Base-by-base conservation (phyloP, 1,284 basidiomycete genomes). In the Apiotrichum brassicae region DNA sequence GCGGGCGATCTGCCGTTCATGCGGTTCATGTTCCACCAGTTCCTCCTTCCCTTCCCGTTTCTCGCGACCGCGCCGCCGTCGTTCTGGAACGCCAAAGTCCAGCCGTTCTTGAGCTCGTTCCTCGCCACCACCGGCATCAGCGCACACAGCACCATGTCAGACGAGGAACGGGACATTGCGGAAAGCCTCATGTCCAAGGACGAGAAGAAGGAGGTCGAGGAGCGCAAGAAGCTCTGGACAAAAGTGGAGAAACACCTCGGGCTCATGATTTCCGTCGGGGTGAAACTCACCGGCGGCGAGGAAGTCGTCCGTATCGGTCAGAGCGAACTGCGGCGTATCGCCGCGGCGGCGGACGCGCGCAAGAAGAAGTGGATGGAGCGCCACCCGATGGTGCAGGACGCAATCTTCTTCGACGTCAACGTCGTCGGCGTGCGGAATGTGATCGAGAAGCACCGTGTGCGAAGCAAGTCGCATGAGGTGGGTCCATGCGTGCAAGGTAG, bases 41-140 rank as follows among this genome's bases (percentile, higher is more conserved):
- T 90, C 67, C 78, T 95, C 53, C 78, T 95, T 49, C 86, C 90
- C 0, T 97, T 97, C 68, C 92, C 92, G 12, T 94, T 97, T 76
- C 82, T 97, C 66, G 81, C 83, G 40, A 76, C 84, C 1, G 89
- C 89, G 0, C 89, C 89, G 1, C 81, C 84, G 58, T 80, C 86
- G 59, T 95, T 97, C 74, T 97, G 92, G 75, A 83, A 86, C 1
- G 82, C 84, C 56, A 97, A 97, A 71, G 80, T 97, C 1, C 92
- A 95, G 74, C 91, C 92, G 0, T 95, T 95, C 71, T 78, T 91
- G 49, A 82, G 83, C 20, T 87, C 85, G 28, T 79, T 91, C 58
- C 76, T 95, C 13, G 77, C 86, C 1, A 62, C 83, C 0, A 78
- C 80, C 0, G 80, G 82, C 14, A 56, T 61, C 3, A 51, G 53